Evolutionary conservation across 306 rosid genomes (phyloP), one percentile per base, ranked within the genome.

Genomic region (Acmispon strigosus): DNA sequence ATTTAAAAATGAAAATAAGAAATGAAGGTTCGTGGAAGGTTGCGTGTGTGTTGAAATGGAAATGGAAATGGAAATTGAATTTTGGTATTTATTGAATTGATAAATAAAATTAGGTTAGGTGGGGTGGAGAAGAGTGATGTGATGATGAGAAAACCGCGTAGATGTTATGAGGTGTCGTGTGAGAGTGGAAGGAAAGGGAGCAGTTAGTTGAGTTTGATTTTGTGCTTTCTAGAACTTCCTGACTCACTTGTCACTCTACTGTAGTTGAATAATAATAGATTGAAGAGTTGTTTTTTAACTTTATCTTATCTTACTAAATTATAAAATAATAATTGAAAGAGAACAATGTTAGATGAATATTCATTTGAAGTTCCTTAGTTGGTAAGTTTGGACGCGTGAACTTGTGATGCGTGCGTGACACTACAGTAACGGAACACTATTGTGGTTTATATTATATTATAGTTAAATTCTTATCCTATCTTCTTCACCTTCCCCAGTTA

Each of bases 81-180:
- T 58, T 8, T 32, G 55, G 34, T 13, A 14, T 54, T 64, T 39
- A 22, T 20, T 8, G 1, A 14, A 45, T 67, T 20, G n/a, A n/a
- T n/a, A 6, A 36, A 36, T 60, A 3, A 14, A 17, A 65, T 65
- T 78, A 51, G 83, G 75, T 65, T 78, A 51, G 83, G 75, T 73
- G 66, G 78, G 70, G 27, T 27, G 47, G 18, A 8, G 29, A 27
- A 57, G 54, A 36, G 12, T 63, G 82, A 64, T 49, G 78, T 49
- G 78, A 72, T 72, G 78, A 78, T 70, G 62, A 39, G 2, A 65
- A 78, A 78, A 72, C 78, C 78, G 83, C 78, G 83, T 78, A 27
- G 34, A 72, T 5, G 78, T 72, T 75, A 66, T 55, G 49, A 73
- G 71, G 78, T 57, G 78, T 72, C 17, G 0, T 27, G 49, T 2